phyloP scores from a whole-genome alignment of 1,139 yeast genomes.

The Suhomyces bribrorum region DNA sequence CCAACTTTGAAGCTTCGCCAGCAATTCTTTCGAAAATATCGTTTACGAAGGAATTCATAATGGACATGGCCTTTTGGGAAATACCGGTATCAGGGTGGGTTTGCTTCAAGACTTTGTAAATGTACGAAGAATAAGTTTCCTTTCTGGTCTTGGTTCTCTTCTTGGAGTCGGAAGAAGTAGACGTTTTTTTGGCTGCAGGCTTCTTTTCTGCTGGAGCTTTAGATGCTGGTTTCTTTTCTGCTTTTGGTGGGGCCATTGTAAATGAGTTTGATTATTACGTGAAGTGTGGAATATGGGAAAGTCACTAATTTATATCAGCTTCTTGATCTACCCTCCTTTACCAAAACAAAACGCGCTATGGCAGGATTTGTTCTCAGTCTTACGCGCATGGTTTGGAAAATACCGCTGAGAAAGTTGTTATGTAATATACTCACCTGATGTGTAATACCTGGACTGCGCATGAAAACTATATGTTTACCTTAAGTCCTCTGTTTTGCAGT shows the following conservation, averaged over 20 bases:
- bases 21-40: conserved; percentile 96
- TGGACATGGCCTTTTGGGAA: conserved; percentile 98
- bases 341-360: background rate
- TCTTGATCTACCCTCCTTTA: no score
- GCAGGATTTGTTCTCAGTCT: background rate
- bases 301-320: background rate
- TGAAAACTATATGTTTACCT: background rate
- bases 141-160: conserved; percentile 97
- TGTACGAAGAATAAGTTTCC: conserved; percentile 98
- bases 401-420: conserved; percentile 3
- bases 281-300: background rate
- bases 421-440: conserved; percentile 3
- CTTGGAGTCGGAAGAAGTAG: conserved; percentile 73
- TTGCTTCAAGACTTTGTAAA: conserved; percentile 97
- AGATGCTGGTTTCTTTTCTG: conserved; percentile 98
- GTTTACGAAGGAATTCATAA: conserved; percentile 98
- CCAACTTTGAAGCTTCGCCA: conserved; percentile 97
- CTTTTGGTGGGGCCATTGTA: conserved; percentile 87
- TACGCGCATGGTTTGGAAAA: conserved; percentile 3
- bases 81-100: conserved; percentile 99
- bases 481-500: background rate
- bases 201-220: conserved; percentile 98
- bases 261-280: no score
- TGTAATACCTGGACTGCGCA: conserved; percentile 1
- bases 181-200: conserved; percentile 94